A percentile compares a stretch with the other conserved stretches of the same genome.
Evolutionary conservation across 2,329 filamentous ascomycete genomes (phyloP).

Genomic region (Bipolaris bicolor): DNA sequence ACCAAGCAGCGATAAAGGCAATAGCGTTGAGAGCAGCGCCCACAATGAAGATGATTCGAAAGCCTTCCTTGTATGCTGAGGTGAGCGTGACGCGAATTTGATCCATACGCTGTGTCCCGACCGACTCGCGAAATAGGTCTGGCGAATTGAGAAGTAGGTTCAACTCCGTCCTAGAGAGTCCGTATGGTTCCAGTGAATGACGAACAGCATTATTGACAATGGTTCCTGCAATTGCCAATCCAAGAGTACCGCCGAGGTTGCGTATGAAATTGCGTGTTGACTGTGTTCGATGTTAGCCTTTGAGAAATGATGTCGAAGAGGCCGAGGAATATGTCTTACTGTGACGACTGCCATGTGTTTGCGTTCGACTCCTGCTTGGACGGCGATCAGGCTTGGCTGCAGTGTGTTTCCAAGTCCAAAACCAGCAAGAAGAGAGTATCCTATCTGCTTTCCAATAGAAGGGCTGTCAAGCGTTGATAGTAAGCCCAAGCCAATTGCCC

Average conservation of each 20-base stretch:
- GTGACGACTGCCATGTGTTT: conserved; percentile 67
- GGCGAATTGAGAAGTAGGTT: conserved; percentile 25
- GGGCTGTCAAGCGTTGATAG: conserved; percentile 24
- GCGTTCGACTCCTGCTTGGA: conserved; percentile 60
- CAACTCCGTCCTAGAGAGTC: conserved; percentile 17
- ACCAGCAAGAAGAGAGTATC: conserved; percentile 28
- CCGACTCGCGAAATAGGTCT: conserved; percentile 11
- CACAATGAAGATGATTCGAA: conserved; percentile 26
- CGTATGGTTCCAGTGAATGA: conserved; percentile 14
- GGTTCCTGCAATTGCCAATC: conserved; percentile 58
- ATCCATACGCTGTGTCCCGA: conserved; percentile 15
- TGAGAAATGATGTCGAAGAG: neutral
- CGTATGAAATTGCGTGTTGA: conserved; percentile 69
- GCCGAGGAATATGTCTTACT: neutral
- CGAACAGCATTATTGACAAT: conserved; percentile 39
- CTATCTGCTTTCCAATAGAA: conserved; percentile 25
- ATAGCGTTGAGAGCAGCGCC: conserved; percentile 24
- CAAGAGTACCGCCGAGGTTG: conserved; percentile 63
- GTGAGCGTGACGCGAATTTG: conserved; percentile 13
- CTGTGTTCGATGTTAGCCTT: neutral
- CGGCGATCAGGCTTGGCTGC: conserved; percentile 62
- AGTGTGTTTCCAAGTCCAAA: conserved; percentile 58
- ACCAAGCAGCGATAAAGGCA: conserved; percentile 25
- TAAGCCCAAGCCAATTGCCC: conserved; percentile 27
- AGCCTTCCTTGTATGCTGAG: conserved; percentile 23